Evolutionary conservation across 2,329 filamentous ascomycete species (phyloP).

Genomic region (Fusarium dlaminii): DNA sequence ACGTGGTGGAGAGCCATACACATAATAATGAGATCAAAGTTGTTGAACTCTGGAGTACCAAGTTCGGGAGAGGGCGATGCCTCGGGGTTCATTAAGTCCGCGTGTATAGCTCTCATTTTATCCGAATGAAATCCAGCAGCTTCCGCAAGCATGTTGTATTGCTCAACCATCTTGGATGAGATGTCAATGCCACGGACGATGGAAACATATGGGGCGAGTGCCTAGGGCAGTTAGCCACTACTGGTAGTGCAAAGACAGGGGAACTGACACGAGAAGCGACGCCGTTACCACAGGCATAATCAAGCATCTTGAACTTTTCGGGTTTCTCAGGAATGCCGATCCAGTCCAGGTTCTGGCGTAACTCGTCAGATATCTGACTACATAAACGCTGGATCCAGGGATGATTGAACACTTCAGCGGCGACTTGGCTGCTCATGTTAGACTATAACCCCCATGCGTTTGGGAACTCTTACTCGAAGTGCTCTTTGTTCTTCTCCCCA

Average conservation of each 20-base stretch:
- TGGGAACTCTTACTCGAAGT: not conserved
- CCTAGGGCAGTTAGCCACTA: not conserved
- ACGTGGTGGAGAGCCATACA: not conserved
- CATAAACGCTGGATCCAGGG: not conserved
- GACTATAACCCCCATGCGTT: accelerated
- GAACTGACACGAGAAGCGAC: not conserved
- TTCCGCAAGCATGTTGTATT: not conserved
- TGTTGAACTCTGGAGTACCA: not conserved
- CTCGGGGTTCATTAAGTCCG: not conserved
- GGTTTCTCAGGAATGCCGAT: not conserved
- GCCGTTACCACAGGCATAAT: not conserved
- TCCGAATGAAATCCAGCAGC: not conserved
- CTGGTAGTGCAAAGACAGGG: accelerated
- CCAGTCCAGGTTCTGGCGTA: not conserved
- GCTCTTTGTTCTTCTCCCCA: not conserved
- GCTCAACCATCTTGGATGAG: not conserved
- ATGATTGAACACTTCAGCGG: not conserved
- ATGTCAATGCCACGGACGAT: not conserved
- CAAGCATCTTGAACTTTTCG: not conserved
- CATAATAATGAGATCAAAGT: not conserved
- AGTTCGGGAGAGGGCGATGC: not conserved
- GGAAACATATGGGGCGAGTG: not conserved
- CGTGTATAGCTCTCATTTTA: not conserved
- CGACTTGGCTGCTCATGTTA: not conserved
- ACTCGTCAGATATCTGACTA: not conserved